phyloP scores from a whole-genome alignment of 257 asterid species.

The Ophiorrhiza pumila region DNA sequence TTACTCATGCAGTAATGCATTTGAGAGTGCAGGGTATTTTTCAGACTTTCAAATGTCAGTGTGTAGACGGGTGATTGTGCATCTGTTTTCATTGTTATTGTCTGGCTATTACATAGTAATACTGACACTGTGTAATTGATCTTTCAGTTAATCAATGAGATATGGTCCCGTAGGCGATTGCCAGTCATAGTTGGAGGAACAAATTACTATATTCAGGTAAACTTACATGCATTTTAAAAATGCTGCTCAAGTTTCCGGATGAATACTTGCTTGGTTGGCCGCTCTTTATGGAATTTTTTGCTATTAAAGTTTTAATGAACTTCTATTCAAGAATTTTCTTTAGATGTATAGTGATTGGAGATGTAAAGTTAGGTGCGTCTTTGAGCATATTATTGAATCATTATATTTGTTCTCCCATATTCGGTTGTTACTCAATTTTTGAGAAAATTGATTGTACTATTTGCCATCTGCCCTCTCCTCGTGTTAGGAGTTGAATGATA shows the following conservation, averaged over 20 bases:
- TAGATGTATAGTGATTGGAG: no score
- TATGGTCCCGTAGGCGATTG: slow-evolving; percentile 66
- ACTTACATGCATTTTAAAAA: not conserved
- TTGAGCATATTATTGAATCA: no score
- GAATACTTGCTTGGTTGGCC: not conserved
- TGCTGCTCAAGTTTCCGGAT: not conserved
- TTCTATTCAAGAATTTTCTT: no score
- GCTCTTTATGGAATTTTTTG: not conserved
- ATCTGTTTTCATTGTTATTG: not conserved
- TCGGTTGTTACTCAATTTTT: no score
- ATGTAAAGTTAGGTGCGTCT: no score
- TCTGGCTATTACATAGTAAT: not conserved
- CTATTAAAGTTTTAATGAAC: not conserved
- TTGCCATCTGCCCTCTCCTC: no score
- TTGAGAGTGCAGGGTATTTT: not conserved
- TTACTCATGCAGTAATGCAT: not conserved
- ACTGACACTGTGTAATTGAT: not conserved
- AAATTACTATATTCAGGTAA: slow-evolving; percentile 94
- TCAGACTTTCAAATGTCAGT: not conserved
- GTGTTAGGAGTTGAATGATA: not conserved
- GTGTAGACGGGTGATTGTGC: not conserved
- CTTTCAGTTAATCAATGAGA: slow-evolving; percentile 68
- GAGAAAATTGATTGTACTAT: no score
- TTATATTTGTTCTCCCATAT: no score
- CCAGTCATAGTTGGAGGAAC: slow-evolving; percentile 99